Conservation (phyloP, 495 filamentous ascomycete genomes). For the Neurospora sp. region DNA sequence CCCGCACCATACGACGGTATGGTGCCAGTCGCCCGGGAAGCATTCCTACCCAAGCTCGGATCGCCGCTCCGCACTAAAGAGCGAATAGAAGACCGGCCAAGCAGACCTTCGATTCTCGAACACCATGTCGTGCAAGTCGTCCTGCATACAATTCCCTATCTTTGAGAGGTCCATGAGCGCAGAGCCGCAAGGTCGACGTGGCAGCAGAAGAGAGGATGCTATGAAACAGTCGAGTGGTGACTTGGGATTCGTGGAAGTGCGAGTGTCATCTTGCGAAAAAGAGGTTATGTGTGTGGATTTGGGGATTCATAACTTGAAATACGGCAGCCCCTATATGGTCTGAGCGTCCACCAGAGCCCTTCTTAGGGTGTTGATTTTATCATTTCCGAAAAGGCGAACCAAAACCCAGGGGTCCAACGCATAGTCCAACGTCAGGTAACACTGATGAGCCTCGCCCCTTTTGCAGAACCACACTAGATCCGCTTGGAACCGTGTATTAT, state of each 20-base stretch:
- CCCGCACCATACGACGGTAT: background rate
- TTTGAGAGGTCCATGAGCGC: background rate
- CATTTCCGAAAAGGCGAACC: background rate
- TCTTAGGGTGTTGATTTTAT: background rate
- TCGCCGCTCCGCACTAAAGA: background rate
- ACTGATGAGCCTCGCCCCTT: background rate
- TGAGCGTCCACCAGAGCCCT: background rate
- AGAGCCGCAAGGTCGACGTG: background rate
- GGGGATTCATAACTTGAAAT: background rate
- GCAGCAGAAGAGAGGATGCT: background rate
- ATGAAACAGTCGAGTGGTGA: background rate
- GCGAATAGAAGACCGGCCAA: background rate
- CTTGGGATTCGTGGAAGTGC: background rate
- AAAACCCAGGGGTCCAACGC: background rate
- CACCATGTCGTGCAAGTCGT: background rate
- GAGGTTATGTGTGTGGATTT: background rate
- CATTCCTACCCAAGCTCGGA: background rate
- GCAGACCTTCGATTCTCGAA: background rate
- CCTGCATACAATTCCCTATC: background rate
- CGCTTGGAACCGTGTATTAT: background rate
- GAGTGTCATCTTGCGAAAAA: background rate
- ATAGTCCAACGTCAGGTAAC: background rate
- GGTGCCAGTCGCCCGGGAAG: background rate
- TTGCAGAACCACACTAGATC: background rate
- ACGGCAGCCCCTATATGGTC: background rate